Percentiles rank a stretch among this genome's conserved stretches.
These are phyloP conservation scores for Phytomonas serpens DNA, from an alignment of 208 protist species.

Conservation along the genomic window DNA sequence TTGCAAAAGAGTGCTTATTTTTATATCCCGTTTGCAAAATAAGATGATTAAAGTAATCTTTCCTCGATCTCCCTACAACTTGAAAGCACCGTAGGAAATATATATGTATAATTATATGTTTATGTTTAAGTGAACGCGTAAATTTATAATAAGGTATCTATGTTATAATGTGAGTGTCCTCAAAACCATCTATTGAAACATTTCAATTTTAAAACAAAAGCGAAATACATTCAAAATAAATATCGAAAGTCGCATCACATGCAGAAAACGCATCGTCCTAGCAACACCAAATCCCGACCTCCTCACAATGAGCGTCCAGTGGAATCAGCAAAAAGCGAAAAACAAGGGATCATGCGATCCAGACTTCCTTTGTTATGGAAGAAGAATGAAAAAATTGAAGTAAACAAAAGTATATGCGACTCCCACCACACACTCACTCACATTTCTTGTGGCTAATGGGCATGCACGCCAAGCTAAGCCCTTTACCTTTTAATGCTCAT, in stretches of 20 bases:
- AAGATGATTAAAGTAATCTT: conserved; percentile 1
- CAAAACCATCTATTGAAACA: background rate
- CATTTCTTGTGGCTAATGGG: background rate
- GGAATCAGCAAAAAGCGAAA: too few species aligned
- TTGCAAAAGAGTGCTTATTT: conserved; percentile 2
- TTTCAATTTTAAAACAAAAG: conserved; percentile 9
- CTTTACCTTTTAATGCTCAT: background rate
- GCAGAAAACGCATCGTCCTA: background rate
- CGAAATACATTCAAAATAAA: conserved; percentile 9
- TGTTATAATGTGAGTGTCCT: background rate
- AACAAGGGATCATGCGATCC: too few species aligned
- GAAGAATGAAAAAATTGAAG: conserved; percentile 4
- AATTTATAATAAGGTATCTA: background rate
- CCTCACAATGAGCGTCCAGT: background rate
- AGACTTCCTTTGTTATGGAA: background rate
- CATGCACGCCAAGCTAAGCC: background rate
- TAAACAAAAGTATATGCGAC: background rate
- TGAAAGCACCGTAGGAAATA: background rate
- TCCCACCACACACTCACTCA: background rate
- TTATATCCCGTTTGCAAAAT: conserved; percentile 3
- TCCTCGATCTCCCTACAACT: background rate
- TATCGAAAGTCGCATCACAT: background rate
- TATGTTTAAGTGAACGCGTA: background rate
- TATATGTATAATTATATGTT: background rate
- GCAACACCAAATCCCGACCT: background rate